Conservation (phyloP, 352 stramenopile genomes). For the Phytophthora multivora region DNA sequence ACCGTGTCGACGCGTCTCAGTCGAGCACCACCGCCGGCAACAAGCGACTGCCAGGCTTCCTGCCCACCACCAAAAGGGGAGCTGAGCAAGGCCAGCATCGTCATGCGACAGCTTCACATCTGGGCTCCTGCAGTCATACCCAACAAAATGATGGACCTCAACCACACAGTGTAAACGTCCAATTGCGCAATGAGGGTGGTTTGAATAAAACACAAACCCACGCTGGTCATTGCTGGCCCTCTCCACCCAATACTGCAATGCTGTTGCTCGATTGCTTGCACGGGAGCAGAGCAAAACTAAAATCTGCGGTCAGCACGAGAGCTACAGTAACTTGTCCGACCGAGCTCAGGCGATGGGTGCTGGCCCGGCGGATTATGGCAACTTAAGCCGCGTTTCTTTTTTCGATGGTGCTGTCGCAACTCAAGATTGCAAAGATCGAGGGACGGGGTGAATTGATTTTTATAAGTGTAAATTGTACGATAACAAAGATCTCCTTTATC, state of each 20-base stretch:
- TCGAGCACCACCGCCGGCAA: slow-evolving; percentile 13
- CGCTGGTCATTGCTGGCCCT: slow-evolving; percentile 6
- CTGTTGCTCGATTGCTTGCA: slow-evolving; percentile 2
- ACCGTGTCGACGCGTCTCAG: not conserved
- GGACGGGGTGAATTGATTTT: not conserved
- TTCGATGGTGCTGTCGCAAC: slow-evolving; percentile 7
- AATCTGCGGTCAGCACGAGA: slow-evolving; percentile 7
- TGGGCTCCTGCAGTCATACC: slow-evolving; percentile 9
- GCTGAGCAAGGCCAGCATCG: slow-evolving; percentile 6
- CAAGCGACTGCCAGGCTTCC: not conserved
- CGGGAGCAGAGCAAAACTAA: not conserved
- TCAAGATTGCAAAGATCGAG: not conserved
- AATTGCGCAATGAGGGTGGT: slow-evolving; percentile 18
- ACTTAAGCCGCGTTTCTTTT: slow-evolving; percentile 24
- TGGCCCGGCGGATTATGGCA: slow-evolving; percentile 3
- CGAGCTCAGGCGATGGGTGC: not conserved
- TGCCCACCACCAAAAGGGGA: slow-evolving; percentile 12
- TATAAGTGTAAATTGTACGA: not conserved
- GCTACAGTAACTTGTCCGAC: slow-evolving; percentile 15
- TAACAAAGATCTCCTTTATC: not conserved
- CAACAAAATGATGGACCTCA: slow-evolving; percentile 12
- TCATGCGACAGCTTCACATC: slow-evolving; percentile 17
- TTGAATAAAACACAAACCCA: slow-evolving; percentile 1
- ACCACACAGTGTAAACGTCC: not conserved
- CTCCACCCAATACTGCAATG: slow-evolving; percentile 7